Evolutionary conservation across 2,329 filamentous ascomycete species (phyloP), one percentile per base, ranked within the genome.

Genomic region (Chrysoporthe puriensis): DNA sequence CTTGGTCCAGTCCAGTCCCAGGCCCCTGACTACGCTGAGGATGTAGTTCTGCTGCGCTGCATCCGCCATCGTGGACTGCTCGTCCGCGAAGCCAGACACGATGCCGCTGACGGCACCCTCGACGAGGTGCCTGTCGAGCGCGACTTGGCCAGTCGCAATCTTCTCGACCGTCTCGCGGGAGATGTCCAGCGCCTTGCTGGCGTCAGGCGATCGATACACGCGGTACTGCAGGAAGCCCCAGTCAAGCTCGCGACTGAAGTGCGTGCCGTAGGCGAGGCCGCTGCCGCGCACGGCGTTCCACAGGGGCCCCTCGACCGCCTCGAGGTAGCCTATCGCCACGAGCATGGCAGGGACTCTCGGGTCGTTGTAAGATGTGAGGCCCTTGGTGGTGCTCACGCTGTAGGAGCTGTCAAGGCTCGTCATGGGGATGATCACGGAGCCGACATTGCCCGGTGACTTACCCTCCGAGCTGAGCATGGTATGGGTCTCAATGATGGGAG

Each of bases 261-360:
- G 88, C 0, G 91, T 90, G 64, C 94, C 94, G 76, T 99, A 99
- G 0, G 96, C 96, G 63, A 98, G 89, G 57, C 96, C 96, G 56
- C 93, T 96, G 66, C 96, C 96, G 59, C 96, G 93, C 61, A 98
- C 92, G 0, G 93, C 93, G 71, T 91, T 91, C 95, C 96, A 98
- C 43, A 99, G 87, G 0, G 96, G 96, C 0, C 96, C 96, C 79
- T 99, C 96, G 21, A 96, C 91, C 0, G 94, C 90, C 76, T 97
- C 94, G 69, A 99, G 90, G 76, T 97, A 98, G 26, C 94, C 90
- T 62, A 94, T 88, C 0, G 95, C 94, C 8, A 99, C 94, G 77
- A 97, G 88, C 63, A 97, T 85, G 2, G 94, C 90, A 0, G 96
- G 94, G 1, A 98, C 84, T 18, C 88, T 86, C 0, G 94, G 90